Base-by-base conservation (phyloP, 2,329 filamentous ascomycete species). In the Sarocladium strictum region DNA sequence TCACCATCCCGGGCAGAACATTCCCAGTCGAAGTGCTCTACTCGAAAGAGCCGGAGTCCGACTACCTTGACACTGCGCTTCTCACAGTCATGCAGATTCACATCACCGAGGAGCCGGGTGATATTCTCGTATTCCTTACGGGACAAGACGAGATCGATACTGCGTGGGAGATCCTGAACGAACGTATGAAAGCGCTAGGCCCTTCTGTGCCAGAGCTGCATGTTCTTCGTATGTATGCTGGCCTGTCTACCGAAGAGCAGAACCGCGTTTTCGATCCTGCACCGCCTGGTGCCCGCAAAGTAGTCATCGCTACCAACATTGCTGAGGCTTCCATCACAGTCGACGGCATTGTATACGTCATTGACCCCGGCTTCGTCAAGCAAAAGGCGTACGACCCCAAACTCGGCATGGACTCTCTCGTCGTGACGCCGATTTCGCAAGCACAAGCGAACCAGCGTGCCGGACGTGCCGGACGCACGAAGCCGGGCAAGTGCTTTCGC, bases 1-100 rank as follows among this genome's bases (percentile, higher is more conserved):
- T 99, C 65, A 94, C 90, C 0, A 97, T 99, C 54, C 94, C 94
- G 3, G 94, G 94, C 49, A 83, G 94, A 59, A 97, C 94, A 0
- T 99, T 86, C 73, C 94, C 95, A 0, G 94, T 99, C 27, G 94
- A 97, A 70, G 85, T 97, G 54, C 86, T 99, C 70, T 99, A 97
- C 70, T 96, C 90, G 2, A 83, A 89, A 55, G 94, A 99, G 65
- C 94, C 95, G 0, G 94, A 97, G 67, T 91, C 89, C 0, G 95
- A 99, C 66, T 99, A 99, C 63, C 76, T 99, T 14, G 94, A 97
- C 67, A 86, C 92, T 1, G 91, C 94, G 0, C 76, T 99, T n/a
- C 88, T 92, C 14, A 97, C 94, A 0, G 91, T 97, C 49, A 97
- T 99, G 93, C 90, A 97, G 66, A 97, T 99, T 54, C 94, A 99